Conservation (phyloP, 768 basidiomycete species). For the Infundibulicybe gibba region DNA sequence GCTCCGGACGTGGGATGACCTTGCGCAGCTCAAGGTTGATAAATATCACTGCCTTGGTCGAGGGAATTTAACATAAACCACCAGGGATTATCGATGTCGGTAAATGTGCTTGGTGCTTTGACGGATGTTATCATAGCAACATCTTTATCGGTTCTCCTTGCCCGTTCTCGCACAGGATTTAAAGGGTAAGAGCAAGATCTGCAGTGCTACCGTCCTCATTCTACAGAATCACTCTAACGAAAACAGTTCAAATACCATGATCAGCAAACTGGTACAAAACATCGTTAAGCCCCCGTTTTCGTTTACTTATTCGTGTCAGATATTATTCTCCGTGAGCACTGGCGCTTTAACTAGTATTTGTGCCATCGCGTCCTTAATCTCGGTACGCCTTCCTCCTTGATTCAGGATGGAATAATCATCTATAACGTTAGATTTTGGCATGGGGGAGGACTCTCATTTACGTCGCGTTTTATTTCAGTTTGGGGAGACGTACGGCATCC, state of each 20-base stretch:
- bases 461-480: slow-evolving; percentile 54
- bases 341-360: slow-evolving; percentile 38
- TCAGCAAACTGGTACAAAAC: slow-evolving; percentile 27
- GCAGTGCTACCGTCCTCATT: slow-evolving; percentile 19
- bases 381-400: slow-evolving; percentile 19
- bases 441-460: slow-evolving; percentile 51
- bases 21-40: slow-evolving; percentile 40
- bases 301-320: slow-evolving; percentile 17
- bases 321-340: slow-evolving; percentile 37
- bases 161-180: slow-evolving; percentile 50
- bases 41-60: not conserved
- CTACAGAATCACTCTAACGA: not conserved
- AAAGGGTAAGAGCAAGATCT: slow-evolving; percentile 30
- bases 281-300: not conserved
- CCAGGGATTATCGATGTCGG: slow-evolving; percentile 53
- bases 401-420: not conserved
- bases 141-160: slow-evolving; percentile 45
- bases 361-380: slow-evolving; percentile 37
- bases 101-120: slow-evolving; percentile 48
- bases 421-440: slow-evolving; percentile 33
- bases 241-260: slow-evolving; percentile 40
- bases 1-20: slow-evolving; percentile 38
- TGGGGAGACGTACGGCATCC: slow-evolving; percentile 40
- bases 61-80: not conserved
- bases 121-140: slow-evolving; percentile 48